phyloP scores from a whole-genome alignment of 2,329 filamentous ascomycete genomes.

The Fusarium continuum region DNA sequence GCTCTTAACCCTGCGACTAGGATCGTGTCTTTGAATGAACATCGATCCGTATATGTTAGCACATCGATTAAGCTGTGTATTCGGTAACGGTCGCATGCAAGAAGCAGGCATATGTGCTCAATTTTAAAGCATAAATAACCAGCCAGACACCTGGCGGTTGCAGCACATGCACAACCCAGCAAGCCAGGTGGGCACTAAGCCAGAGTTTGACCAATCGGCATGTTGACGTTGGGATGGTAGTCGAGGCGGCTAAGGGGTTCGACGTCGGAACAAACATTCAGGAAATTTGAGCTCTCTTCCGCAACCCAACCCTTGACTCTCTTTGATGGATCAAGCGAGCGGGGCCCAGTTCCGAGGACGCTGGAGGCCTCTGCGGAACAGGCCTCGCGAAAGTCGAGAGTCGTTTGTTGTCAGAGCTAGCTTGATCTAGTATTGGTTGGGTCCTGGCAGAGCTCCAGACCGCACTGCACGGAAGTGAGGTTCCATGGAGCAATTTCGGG shows the following conservation, averaged over 20 bases:
- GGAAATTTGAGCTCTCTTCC: neutral
- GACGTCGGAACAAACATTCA: constrained; percentile 10
- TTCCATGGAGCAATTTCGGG: constrained; percentile 9
- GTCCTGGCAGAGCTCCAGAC: constrained; percentile 5
- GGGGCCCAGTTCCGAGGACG: neutral
- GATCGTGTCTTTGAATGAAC: neutral
- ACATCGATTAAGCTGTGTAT: neutral
- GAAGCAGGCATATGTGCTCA: neutral
- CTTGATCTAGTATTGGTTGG: constrained; percentile 19
- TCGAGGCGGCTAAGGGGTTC: neutral
- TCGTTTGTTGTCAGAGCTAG: constrained; percentile 20
- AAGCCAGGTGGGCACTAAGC: neutral
- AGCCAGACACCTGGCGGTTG: neutral
- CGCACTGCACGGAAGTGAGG: constrained; percentile 13
- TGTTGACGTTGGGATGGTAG: neutral
- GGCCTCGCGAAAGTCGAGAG: neutral
- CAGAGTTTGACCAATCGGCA: neutral
- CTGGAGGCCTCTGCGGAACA: constrained; percentile 28
- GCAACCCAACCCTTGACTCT: neutral
- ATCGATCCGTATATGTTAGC: neutral
- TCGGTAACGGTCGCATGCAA: neutral
- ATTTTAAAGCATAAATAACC: neutral
- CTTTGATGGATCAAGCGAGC: neutral
- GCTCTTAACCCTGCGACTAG: neutral
- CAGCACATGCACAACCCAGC: constrained; percentile 2